These are phyloP conservation scores for Dendrobium catenatum DNA, from an alignment of 106 monocot species.

Conservation along the genomic window DNA sequence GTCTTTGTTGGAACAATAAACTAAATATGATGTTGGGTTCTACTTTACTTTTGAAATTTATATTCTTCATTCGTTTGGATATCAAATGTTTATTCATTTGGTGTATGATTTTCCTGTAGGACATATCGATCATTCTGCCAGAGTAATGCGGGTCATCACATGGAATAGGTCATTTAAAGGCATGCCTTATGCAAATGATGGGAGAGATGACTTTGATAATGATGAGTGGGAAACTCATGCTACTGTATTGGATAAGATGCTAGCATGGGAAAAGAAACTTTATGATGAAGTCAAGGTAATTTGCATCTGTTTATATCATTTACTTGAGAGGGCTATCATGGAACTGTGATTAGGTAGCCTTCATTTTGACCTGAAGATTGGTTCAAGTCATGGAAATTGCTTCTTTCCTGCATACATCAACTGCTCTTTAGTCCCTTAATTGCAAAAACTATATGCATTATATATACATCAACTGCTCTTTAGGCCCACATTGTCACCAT, in stretches of 20 bases:
- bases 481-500: background rate
- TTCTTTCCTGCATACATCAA: background rate
- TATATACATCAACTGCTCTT: background rate
- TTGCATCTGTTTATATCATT: background rate
- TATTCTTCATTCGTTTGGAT: constrained; percentile 1
- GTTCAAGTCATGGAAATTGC: background rate
- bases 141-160: constrained; percentile 87
- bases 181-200: constrained; percentile 47
- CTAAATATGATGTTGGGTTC: background rate
- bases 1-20: background rate
- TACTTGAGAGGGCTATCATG: background rate
- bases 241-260: constrained; percentile 85
- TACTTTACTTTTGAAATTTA: background rate
- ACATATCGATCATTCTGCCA: constrained; percentile 89
- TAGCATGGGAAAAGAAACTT: constrained; percentile 97
- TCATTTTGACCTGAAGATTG: background rate
- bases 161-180: constrained; percentile 96
- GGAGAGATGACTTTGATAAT: constrained; percentile 77
- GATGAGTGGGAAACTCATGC: constrained; percentile 91
- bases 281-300: constrained; percentile 98
- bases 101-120: constrained; percentile 30
- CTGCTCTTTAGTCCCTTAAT: background rate
- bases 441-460: background rate
- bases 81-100: background rate
- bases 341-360: background rate